phyloP scores from a whole-genome alignment of 192 early-diverging fungal genomes.

The Mortierella antarctica region DNA sequence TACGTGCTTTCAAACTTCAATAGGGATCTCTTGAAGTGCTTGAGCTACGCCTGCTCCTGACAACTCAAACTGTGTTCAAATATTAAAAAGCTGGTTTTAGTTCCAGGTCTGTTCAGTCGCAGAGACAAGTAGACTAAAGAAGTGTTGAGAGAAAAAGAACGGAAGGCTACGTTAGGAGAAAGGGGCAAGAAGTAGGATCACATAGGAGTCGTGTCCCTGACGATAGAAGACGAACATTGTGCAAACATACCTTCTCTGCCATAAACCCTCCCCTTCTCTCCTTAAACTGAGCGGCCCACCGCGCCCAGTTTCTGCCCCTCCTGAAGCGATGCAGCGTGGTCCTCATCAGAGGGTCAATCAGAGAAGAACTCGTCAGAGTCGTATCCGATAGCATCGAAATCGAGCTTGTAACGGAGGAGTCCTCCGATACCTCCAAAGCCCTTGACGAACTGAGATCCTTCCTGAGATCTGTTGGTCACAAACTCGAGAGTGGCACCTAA shows the following conservation, averaged over 20 bases:
- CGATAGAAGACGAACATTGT: not conserved
- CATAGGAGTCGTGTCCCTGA: too few relatives aligned
- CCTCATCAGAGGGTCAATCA: conserved; percentile 54
- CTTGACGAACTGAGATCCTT: conserved; percentile 97
- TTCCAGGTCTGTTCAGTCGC: too few relatives aligned
- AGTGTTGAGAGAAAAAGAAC: too few relatives aligned
- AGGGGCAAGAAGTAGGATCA: too few relatives aligned
- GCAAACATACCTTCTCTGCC: conserved; percentile 38
- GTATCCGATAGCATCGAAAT: conserved; percentile 73
- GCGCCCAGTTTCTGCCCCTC: conserved; percentile 52
- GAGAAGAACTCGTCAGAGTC: conserved; percentile 76
- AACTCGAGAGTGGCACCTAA: conserved; percentile 88
- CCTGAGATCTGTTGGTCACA: conserved; percentile 94
- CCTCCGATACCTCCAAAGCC: conserved; percentile 99
- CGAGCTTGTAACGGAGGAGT: conserved; percentile 95
- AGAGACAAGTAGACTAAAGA: too few relatives aligned
- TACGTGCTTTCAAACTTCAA: too few relatives aligned
- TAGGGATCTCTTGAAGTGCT: too few relatives aligned
- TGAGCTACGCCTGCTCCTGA: too few relatives aligned
- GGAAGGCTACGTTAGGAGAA: too few relatives aligned
- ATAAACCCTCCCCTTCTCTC: conserved; percentile 28
- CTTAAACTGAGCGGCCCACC: conserved; percentile 42
- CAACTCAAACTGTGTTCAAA: too few relatives aligned
- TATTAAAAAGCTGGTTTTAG: too few relatives aligned
- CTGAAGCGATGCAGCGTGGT: conserved; percentile 57